Percentiles rank a stretch among this genome's conserved stretches.
phyloP scores from a whole-genome alignment of 331 rosid species.

The Cydonia oblonga region DNA sequence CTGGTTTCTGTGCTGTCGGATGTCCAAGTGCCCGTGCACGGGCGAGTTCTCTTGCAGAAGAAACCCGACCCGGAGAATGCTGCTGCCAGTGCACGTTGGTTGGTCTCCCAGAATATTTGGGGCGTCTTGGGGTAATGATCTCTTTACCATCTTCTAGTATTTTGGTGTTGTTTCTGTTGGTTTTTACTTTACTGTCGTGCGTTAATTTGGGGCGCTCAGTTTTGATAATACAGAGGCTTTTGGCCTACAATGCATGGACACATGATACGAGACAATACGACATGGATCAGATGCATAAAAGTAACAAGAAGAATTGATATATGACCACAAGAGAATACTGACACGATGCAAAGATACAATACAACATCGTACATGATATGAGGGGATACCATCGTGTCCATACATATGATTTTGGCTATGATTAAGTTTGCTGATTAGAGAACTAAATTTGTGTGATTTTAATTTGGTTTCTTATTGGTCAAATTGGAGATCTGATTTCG shows the following conservation, averaged over 20 bases:
- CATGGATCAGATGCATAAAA: too few species aligned
- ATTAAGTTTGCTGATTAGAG: not conserved
- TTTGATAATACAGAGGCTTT: not conserved
- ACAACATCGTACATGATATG: too few species aligned
- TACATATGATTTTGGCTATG: not conserved
- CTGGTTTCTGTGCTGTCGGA: conserved; percentile 16
- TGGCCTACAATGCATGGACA: not conserved
- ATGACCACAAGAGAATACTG: too few species aligned
- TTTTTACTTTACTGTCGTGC: not conserved
- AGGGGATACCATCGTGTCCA: too few species aligned
- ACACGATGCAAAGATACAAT: rapidly evolving
- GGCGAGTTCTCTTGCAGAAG: conserved; percentile 22
- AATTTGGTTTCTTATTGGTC: not conserved
- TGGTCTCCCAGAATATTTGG: conserved; percentile 63
- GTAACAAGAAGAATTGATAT: too few species aligned
- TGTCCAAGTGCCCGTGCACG: conserved; percentile 11
- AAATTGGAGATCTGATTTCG: not conserved
- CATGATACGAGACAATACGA: too few species aligned
- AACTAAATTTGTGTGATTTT: not conserved
- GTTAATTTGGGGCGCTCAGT: not conserved
- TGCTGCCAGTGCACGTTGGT: conserved; percentile 77
- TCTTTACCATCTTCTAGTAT: not conserved
- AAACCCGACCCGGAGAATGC: conserved; percentile 66
- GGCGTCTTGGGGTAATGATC: conserved; percentile 56
- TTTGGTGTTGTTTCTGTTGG: not conserved